Evolutionary conservation across 2,329 filamentous ascomycete genomes (phyloP), one percentile per base, ranked within the genome.

Genomic region (Fusarium tjaetaba): DNA sequence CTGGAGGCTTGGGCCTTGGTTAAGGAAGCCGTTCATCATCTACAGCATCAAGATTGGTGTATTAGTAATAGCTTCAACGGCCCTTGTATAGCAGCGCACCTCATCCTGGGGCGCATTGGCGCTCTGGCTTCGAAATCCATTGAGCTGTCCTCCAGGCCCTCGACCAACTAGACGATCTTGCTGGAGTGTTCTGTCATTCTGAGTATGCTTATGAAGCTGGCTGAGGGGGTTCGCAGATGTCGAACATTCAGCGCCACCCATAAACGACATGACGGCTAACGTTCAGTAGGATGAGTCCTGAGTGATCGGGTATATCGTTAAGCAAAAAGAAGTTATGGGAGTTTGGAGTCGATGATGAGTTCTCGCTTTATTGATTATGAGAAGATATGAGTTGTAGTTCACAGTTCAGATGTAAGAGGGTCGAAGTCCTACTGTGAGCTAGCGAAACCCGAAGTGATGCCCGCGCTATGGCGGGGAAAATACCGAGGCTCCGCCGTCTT

Each of bases 121-220:
- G 65, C 88, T 88, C 76, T 89, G 88, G 81, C 90, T 95, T 73
- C 94, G 89, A 86, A 97, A 95, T 78, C 93, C 90, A 80, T 93
- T 92, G 78, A 93, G 88, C 79, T 92, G 86, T 13, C 89, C 91
- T 48, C 89, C 90, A 1, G 93, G 92, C 1, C 91, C 91, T 74
- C 92, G 87, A 71, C 94, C 94, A 68, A 94, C 91, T 70, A 98
- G 87, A 68, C 96, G 91, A 83, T 99, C 96, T 79, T 95, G 89
- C 85, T 98, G 96, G 65, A 98, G 86, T 65, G 94, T 96, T 85
- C 95, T 97, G 86, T 99, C 96, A 88, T 97, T 94, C 81, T 97
- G 94, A 65, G 96, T 94, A 83, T 98, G 95, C 84, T 99, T 99
- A 74, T 95, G 94, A 83, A 99, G 97, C 87, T 98, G 96, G 81